Evolutionary conservation across 2,329 filamentous ascomycete genomes (phyloP).

Genomic region (Neopestalotiopsis rosae): DNA sequence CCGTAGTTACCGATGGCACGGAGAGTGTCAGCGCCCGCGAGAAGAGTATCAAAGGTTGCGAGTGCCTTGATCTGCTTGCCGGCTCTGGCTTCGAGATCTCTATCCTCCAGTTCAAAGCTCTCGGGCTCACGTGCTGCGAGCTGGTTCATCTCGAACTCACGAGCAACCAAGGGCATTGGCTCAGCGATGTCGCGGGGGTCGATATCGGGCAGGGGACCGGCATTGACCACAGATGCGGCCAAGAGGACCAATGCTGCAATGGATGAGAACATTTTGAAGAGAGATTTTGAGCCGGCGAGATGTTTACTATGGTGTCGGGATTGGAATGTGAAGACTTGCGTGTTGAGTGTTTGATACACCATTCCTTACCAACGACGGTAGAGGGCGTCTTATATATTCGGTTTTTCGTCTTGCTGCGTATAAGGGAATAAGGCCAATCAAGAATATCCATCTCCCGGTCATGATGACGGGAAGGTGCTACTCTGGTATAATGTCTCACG

Average conservation of each 20-base stretch:
- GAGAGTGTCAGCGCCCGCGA: background rate
- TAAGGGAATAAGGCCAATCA: background rate
- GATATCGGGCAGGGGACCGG: background rate
- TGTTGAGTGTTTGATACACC: background rate
- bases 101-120: background rate
- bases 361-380: background rate
- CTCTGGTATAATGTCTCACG: background rate
- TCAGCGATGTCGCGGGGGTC: background rate
- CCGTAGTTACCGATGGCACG: background rate
- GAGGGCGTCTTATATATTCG: background rate
- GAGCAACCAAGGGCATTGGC: background rate
- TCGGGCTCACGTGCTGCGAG: background rate
- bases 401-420: background rate
- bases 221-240: background rate
- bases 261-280: background rate
- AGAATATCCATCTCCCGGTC: background rate
- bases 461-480: background rate
- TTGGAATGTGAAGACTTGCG: background rate
- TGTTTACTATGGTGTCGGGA: background rate
- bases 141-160: background rate
- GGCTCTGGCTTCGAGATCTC: constrained; percentile 1
- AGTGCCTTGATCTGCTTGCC: background rate
- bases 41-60: background rate
- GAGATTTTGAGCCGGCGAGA: background rate
- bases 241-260: constrained; percentile 5